Evolutionary conservation across 2,329 filamentous ascomycete genomes (phyloP).

Genomic region (Cordyceps militaris): DNA sequence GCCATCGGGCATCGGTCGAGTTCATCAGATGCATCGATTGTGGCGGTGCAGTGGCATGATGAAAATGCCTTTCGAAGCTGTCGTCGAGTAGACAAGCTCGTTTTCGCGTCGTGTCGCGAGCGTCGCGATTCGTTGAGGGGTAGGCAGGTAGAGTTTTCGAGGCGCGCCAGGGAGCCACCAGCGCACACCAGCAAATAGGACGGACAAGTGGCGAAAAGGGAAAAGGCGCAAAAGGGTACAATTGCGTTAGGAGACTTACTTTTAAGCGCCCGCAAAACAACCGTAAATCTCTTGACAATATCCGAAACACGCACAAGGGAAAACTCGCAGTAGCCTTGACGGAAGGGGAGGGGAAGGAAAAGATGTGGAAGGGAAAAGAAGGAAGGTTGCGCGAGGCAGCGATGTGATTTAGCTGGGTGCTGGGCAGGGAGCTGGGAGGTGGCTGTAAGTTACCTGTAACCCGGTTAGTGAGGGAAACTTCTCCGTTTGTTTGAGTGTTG

Average conservation of each 20-base stretch:
- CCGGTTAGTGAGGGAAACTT: slow-evolving; percentile 25
- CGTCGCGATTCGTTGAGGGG: slow-evolving; percentile 14
- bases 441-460: no score
- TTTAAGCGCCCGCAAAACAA: slow-evolving; percentile 47
- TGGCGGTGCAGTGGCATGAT: not conserved
- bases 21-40: not conserved
- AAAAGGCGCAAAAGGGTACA: not conserved
- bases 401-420: no score
- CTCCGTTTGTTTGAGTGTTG: slow-evolving; percentile 17
- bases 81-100: not conserved
- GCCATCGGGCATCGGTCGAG: not conserved
- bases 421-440: no score
- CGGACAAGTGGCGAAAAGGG: slow-evolving; percentile 8
- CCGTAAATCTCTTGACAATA: slow-evolving; percentile 36
- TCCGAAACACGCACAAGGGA: slow-evolving; percentile 41
- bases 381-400: slow-evolving; percentile 11
- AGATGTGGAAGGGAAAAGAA: slow-evolving; percentile 18
- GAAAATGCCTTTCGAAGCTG: not conserved
- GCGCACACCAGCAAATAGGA: slow-evolving; percentile 18
- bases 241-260: slow-evolving; percentile 36
- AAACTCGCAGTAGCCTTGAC: slow-evolving; percentile 34
- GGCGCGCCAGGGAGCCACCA: slow-evolving; percentile 14
- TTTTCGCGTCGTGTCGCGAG: slow-evolving; percentile 1
- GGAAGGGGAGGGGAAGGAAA: slow-evolving; percentile 25
- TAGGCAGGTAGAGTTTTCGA: slow-evolving; percentile 13